Evolutionary conservation across 2,329 filamentous ascomycete genomes (phyloP), one percentile per base, ranked within the genome.

Genomic region (Canariomyces notabilis): DNA sequence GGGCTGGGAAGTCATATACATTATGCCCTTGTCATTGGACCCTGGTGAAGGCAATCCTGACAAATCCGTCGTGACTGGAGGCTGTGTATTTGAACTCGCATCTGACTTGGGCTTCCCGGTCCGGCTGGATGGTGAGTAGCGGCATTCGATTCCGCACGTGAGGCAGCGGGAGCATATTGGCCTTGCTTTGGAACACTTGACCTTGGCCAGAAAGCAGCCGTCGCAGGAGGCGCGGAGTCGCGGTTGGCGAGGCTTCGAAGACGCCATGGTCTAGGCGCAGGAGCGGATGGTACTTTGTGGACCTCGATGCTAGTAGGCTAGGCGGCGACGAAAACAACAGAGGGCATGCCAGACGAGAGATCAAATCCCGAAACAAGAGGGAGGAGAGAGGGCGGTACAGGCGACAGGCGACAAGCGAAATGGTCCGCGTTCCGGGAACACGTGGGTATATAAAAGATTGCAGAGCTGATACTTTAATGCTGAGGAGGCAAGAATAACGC

Each of bases 101-200:
- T 68, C 66, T 22, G 69, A 61, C 51, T 73, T 75, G 29, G 71
- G 68, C 54, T 75, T 76, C 26, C 74, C 74, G 1, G 70, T 67
- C 42, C 74, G 65, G 52, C 69, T 74, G 1, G 74, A 77, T 1
- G 74, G 74, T 14, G 73, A 76, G 53, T 77, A 78, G 7, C 66
- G 67, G 53, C 75, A 78, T 38, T 73, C 64, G 33, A 70, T 67
- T 6, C 75, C 75, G 35, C 68, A 73, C 3, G 68, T 59, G 3
- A 77, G 63, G 51, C 75, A 78, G 33, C 74, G 67, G n/a, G 68
- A 67, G 59, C 75, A 78, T 39, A 76, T 69, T 1, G 75, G 75
- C n/a, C 72, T 64, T 2, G 66, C 64, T 53, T 77, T 77, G 50
- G 71, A 75, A 59, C 75, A 78, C 55, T 77, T 77, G 61, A 78